Base-by-base conservation (phyloP, 179 eudicot species). In the Spergularia azorica region DNA sequence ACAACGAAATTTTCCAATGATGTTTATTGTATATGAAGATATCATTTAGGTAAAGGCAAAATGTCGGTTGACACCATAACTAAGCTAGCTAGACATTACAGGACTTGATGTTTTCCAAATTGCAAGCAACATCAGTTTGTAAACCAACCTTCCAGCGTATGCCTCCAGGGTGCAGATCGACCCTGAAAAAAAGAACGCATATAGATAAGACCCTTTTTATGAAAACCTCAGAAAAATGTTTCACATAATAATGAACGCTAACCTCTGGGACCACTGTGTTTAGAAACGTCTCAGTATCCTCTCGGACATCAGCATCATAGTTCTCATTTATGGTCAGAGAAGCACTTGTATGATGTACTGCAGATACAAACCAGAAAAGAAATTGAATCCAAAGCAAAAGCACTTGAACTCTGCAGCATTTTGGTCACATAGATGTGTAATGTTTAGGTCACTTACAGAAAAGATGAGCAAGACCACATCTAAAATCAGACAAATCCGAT, bases 321-420 rank as follows among this genome's bases (percentile, higher is more conserved):
- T 95, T 95, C 81, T 95, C 98, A 72, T 95, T 95, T 74, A 95
- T 84, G 71, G 97, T 95, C 81, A 95, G 83, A 43, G 98, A 95
- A 83, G 98, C 98, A 91, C 98, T 95, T 26, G 98, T 92, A 77
- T 95, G 98, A 63, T 95, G 98, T 80, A 95, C 98, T 95, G 90
- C n/a, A 66, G 58, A 5, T 65, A 17, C 83, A 82, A 9, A 64
- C 43, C 64, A 74, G 16, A 6, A 76, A 67, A 72, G 51, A 56
- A 32, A 26, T 58, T 41, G 18, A 61, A 43, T 62, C 32, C 52
- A 68, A 67, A 17, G 72, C 59, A 55, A 72, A 26, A 54, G 55
- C 71, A 56, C 39, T 16, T 55, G 2, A 56, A 61, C 20, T 16
- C 59, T 64, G 50, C 11, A 41, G 66, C 10, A 61, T 60, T n/a